These are phyloP conservation scores for Gremmenia infestans DNA, from an alignment of 2,329 filamentous ascomycete species.

Conservation along the genomic window DNA sequence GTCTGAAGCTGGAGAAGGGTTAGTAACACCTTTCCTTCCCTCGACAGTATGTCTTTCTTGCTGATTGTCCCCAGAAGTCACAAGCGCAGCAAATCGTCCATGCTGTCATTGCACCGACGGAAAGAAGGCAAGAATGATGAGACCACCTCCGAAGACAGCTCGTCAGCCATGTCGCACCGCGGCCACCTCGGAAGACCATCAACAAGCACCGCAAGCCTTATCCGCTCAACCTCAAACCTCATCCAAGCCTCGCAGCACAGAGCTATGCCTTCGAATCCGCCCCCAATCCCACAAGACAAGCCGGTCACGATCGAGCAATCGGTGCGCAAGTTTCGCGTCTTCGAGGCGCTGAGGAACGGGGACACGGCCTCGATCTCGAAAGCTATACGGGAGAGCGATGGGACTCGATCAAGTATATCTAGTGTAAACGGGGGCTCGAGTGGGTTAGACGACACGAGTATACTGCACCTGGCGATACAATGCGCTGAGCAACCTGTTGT, in stretches of 20 bases:
- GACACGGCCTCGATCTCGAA: conserved; percentile 88
- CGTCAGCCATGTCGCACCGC: conserved; percentile 23
- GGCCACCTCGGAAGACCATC: conserved; percentile 26
- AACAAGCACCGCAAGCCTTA: conserved; percentile 26
- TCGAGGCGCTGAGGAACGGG: conserved; percentile 85
- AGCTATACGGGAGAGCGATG: conserved; percentile 63
- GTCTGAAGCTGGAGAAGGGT: conserved; percentile 12
- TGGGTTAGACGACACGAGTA: conserved; percentile 73
- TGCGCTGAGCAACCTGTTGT: conserved; percentile 90
- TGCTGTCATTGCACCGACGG: conserved; percentile 49
- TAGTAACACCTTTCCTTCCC: not conserved
- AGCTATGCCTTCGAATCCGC: conserved; percentile 9
- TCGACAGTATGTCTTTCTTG: not conserved
- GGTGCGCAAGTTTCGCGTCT: conserved; percentile 87
- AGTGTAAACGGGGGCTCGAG: conserved; percentile 29
- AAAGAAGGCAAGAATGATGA: conserved; percentile 34
- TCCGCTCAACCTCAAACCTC: conserved; percentile 24
- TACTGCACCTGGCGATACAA: conserved; percentile 90
- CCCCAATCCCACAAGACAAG: conserved; percentile 23
- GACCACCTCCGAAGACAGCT: conserved; percentile 26
- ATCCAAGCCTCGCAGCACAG: conserved; percentile 12
- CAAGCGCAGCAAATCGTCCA: conserved; percentile 50
- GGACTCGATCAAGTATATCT: conserved; percentile 38
- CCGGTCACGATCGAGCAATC: conserved; percentile 75
- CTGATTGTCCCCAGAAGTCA: conserved; percentile 25